phyloP scores from a whole-genome alignment of 2,329 filamentous ascomycete species.

The Daldinia eschscholtzii region DNA sequence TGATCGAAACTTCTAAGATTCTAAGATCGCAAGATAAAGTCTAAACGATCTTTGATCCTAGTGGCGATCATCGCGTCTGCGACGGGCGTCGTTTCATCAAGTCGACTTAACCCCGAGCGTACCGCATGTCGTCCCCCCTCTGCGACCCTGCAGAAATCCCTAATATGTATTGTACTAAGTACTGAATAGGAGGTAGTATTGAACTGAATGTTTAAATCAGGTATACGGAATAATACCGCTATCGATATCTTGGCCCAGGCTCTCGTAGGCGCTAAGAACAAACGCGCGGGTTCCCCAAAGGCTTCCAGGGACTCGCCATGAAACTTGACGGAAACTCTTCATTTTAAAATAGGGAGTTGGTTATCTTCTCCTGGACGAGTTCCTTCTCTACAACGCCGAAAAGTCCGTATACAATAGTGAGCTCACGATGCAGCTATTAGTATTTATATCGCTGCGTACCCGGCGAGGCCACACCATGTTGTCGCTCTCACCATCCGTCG shows the following conservation, averaged over 20 bases:
- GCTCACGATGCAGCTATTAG: conserved; percentile 15
- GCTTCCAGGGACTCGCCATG: conserved; percentile 38
- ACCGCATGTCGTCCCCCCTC: background rate
- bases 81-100: conserved; percentile 45
- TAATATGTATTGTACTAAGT: too few relatives aligned
- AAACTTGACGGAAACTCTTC: conserved; percentile 46
- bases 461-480: conserved; percentile 10
- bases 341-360: conserved; percentile 41
- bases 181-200: background rate
- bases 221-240: conserved; percentile 5
- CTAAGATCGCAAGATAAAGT: conserved; percentile 13
- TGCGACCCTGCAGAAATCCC: background rate
- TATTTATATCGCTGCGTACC: conserved; percentile 17
- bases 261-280: conserved; percentile 8
- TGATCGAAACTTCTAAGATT: background rate
- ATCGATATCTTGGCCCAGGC: conserved; percentile 7
- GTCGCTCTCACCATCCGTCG: conserved; percentile 6
- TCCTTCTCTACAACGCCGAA: conserved; percentile 4
- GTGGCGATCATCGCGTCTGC: conserved; percentile 30
- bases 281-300: conserved; percentile 25
- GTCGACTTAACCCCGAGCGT: conserved; percentile 14
- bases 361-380: conserved; percentile 29
- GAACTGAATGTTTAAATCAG: background rate
- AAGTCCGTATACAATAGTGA: conserved; percentile 17
- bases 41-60: conserved; percentile 32